Percentiles rank a stretch among this genome's conserved stretches.
Conservation (phyloP, 768 basidiomycete genomes). For the Kwoniella sp. region DNA sequence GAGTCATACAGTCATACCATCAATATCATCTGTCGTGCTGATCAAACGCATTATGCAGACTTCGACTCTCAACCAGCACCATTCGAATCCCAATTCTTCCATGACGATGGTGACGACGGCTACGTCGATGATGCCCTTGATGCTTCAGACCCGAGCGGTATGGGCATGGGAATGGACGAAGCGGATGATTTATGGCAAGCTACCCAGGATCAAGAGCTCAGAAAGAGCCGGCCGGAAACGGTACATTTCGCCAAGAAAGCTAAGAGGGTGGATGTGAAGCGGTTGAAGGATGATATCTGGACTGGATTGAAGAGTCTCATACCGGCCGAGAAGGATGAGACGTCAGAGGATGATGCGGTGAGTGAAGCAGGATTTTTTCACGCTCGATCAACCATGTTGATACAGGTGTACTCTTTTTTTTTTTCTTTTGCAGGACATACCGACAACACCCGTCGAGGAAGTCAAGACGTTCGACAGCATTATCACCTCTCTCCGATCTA, state of each 20-base stretch:
- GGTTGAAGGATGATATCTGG: constrained; percentile 98
- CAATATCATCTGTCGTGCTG: no score
- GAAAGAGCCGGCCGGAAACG: constrained; percentile 78
- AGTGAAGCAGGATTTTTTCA: constrained; percentile 14
- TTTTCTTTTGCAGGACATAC: constrained; percentile 24
- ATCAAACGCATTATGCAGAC: no score
- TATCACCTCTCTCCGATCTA: constrained; percentile 73
- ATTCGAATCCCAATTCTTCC: constrained; percentile 96
- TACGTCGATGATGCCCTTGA: constrained; percentile 62
- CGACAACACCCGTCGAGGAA: constrained; percentile 30
- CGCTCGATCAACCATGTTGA: not conserved
- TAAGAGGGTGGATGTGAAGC: constrained; percentile 93
- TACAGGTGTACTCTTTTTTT: not conserved
- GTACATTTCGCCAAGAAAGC: constrained; percentile 95
- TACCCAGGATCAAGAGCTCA: constrained; percentile 69
- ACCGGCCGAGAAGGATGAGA: constrained; percentile 52
- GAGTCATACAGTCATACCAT: not conserved
- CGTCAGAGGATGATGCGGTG: constrained; percentile 54
- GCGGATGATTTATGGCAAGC: constrained; percentile 87
- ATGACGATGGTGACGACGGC: constrained; percentile 77
- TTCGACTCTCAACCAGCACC: constrained; percentile 61
- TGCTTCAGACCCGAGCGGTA: constrained; percentile 33
- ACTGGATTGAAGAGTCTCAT: constrained; percentile 76
- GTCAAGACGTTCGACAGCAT: constrained; percentile 61
- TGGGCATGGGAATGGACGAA: constrained; percentile 66